Evolutionary conservation across 2,329 filamentous ascomycete species (phyloP).

Genomic region (Oidium heveae): DNA sequence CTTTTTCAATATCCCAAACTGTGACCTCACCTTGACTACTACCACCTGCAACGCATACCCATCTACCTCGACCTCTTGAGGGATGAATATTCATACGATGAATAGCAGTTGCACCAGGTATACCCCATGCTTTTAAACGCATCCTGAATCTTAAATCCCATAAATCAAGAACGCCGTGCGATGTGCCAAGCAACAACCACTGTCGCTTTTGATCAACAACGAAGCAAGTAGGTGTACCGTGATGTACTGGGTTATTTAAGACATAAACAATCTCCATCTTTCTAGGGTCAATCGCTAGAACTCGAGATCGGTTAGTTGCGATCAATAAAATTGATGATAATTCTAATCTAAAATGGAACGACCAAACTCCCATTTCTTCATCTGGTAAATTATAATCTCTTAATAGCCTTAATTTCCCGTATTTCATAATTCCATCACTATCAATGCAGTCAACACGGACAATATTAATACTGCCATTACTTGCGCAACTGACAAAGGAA

Average conservation of each 20-base stretch:
- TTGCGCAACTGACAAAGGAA: conserved; percentile 74
- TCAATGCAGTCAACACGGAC: conserved; percentile 39
- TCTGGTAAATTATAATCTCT: conserved; percentile 55
- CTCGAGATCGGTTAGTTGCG: conserved; percentile 62
- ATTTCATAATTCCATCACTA: conserved; percentile 35
- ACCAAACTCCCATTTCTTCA: conserved; percentile 64
- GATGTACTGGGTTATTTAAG: conserved; percentile 68
- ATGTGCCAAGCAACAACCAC: conserved; percentile 79
- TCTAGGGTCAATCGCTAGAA: conserved; percentile 66
- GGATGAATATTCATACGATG: conserved; percentile 61
- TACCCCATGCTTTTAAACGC: conserved; percentile 65
- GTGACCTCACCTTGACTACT: conserved; percentile 73
- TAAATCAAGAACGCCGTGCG: conserved; percentile 73
- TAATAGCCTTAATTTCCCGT: conserved; percentile 51
- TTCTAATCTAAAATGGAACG: conserved; percentile 73
- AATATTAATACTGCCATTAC: conserved; percentile 72
- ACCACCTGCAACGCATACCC: conserved; percentile 73
- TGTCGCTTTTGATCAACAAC: conserved; percentile 65
- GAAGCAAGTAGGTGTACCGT: conserved; percentile 79
- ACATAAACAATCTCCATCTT: conserved; percentile 63
- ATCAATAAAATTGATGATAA: conserved; percentile 60
- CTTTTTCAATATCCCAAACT: conserved; percentile 86
- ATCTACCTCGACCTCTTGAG: conserved; percentile 50
- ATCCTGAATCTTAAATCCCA: conserved; percentile 95
- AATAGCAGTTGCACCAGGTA: conserved; percentile 57